These are phyloP conservation scores for Tolypocladium amazonense DNA, from an alignment of 2,329 filamentous ascomycete species.

Conservation along the genomic window DNA sequence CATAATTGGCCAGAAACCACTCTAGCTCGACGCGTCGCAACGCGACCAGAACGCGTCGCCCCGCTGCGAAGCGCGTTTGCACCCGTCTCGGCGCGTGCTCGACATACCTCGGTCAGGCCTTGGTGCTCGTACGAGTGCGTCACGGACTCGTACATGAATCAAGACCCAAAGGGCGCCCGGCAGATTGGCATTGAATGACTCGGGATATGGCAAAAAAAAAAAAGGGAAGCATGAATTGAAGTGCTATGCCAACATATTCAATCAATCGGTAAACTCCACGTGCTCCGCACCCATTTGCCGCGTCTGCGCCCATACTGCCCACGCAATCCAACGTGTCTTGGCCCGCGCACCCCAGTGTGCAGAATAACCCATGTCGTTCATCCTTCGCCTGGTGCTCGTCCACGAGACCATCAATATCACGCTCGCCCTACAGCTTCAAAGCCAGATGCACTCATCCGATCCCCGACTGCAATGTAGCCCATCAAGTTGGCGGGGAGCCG, in stretches of 20 bases:
- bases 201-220: not conserved
- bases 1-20: not conserved
- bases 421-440: not conserved
- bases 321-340: not conserved
- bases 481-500: not conserved
- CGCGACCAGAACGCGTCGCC: not conserved
- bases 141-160: not conserved
- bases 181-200: not conserved
- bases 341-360: not conserved
- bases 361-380: not conserved
- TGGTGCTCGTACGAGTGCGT: not conserved
- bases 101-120: not conserved
- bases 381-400: not conserved
- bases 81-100: not conserved
- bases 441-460: not conserved
- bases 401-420: not conserved
- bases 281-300: not conserved
- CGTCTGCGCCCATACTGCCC: not conserved
- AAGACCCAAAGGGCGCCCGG: not conserved
- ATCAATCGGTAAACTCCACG: not conserved
- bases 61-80: not conserved
- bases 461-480: not conserved
- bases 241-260: not conserved
- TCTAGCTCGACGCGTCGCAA: not conserved
- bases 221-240: not conserved